Conservation (phyloP, 139 green algal genomes). For the Diplosphaera chodatii region DNA sequence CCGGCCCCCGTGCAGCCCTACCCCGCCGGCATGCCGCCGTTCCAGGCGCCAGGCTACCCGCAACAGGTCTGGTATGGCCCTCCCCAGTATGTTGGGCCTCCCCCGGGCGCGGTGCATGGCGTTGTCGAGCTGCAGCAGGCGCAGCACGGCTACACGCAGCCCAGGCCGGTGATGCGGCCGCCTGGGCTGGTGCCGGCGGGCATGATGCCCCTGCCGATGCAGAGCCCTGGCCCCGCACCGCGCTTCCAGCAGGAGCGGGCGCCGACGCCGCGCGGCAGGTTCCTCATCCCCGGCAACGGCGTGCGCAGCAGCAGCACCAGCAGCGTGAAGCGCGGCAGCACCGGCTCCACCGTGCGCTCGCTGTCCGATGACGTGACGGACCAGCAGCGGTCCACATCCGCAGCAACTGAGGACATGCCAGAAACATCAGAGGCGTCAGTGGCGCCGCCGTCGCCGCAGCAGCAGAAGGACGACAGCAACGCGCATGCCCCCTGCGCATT, state of each 20-base stretch:
- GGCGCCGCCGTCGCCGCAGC: too few relatives aligned
- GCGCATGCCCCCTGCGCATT: conserved; percentile 28
- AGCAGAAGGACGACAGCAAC: background rate
- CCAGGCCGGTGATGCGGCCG: background rate
- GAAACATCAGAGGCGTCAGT: too few relatives aligned
- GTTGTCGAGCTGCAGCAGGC: too few relatives aligned
- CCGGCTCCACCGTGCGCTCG: background rate
- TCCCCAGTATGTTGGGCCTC: too few relatives aligned
- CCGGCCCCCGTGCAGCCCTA: too few relatives aligned
- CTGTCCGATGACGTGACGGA: background rate
- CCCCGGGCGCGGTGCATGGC: too few relatives aligned
- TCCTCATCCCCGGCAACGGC: background rate
- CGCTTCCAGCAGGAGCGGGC: background rate
- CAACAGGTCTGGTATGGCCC: too few relatives aligned
- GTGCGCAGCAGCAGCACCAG: background rate
- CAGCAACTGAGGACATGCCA: background rate
- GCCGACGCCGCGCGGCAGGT: background rate
- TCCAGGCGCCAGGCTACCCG: too few relatives aligned
- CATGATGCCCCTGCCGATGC: background rate
- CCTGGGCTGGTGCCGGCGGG: background rate
- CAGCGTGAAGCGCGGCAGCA: background rate
- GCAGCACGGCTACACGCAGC: background rate
- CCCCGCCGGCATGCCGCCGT: too few relatives aligned
- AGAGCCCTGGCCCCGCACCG: background rate
- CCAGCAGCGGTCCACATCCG: too few relatives aligned